Evolutionary conservation across 2,329 filamentous ascomycete species (phyloP), one percentile per base, ranked within the genome.

Genomic region (Chaetomium sp.): DNA sequence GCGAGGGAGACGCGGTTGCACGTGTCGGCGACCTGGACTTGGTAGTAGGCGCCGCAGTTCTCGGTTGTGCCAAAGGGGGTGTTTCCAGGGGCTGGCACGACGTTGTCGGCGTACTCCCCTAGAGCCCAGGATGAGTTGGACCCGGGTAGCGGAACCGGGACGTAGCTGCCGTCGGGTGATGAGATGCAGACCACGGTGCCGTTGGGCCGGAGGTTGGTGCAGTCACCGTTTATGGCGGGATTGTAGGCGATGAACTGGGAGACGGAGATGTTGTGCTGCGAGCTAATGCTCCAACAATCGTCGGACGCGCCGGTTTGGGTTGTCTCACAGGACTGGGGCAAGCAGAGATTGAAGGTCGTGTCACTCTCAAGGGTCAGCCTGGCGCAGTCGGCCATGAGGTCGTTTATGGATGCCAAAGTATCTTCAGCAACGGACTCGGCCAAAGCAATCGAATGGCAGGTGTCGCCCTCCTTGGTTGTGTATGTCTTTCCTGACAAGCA

Each of bases 11-110:
- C 23, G 45, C 57, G 57, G 4, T 13, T 23, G 47, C 57, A 60
- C 2, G 57, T 60, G 57, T 60, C 57, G 57, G 57, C 57, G 21
- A 21, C 19, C 47, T 60, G 57, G 45, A 60, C 57, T 47, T 60
- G 45, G 57, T 60, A 60, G 21, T 60, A 60, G 31, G 45, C 57
- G 21, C 57, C 57, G 12, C 57, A 60, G 8, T 23, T 21, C 29
- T 6, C 5, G 13, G 57, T 60, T 6, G 57, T 60, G 12, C 57
- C 57, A 7, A 60, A 60, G 31, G 57, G 19, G 29, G 47, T 51
- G 47, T n/a, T 60, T 47, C 57, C 57, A 2, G 57, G 57, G 2
- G 57, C 57, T 1, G 57, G 45, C 45, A 60, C 57, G 12, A 27
- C 13, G 6, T 8, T 10, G 5, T 60, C 47, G 57, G 57, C 57